Evolutionary conservation across 805 yeast genomes (phyloP), one percentile per base, ranked within the genome.

Genomic region (Saturnispora quitensis): DNA sequence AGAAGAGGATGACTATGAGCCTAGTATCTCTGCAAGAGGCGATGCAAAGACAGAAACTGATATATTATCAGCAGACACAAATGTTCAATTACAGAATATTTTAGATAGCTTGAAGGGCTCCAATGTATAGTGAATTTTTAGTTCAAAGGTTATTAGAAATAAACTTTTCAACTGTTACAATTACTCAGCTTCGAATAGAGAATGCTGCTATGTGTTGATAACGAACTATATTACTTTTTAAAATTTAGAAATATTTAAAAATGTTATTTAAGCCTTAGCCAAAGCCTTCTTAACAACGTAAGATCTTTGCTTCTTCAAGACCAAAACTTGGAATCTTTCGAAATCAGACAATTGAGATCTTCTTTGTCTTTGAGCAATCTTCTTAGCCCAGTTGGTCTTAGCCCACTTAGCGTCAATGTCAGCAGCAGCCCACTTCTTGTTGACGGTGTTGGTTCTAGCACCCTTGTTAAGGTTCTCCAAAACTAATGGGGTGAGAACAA

Each of bases 271-370:
- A 76, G 95, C 96, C 86, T 90, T 89, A 71, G 96, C 96, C 70
- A 86, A 83, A 75, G 95, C 95, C 82, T 89, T 90, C 81, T 86
- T 88, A 70, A 89, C 91, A 76, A 89, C 87, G 73, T 75, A 85
- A 79, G 89, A 86, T 79, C 88, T 89, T 82, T 95, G 97, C 84
- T 91, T 93, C 86, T 86, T 93, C 74, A 89, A 83, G 67, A 89
- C 95, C 75, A 86, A 73, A 67, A 91, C 99, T 83, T 91, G 97
- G 97, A 93, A 93, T 84, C 99, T 90, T 82, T 93, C 97, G 69
- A 93, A 93, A 78, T 93, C 99, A 66, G 91, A 72, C 74, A 95
- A 86, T 71, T 84, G 78, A 68, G 95, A 76, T 83, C 99, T 88
- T 76, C 84, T 88, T 76, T 86, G 84, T 77, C 88, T 89, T 76